These are phyloP conservation scores for Chaetomium globosum DNA, from an alignment of 2,329 filamentous ascomycete genomes.

Conservation along the genomic window DNA sequence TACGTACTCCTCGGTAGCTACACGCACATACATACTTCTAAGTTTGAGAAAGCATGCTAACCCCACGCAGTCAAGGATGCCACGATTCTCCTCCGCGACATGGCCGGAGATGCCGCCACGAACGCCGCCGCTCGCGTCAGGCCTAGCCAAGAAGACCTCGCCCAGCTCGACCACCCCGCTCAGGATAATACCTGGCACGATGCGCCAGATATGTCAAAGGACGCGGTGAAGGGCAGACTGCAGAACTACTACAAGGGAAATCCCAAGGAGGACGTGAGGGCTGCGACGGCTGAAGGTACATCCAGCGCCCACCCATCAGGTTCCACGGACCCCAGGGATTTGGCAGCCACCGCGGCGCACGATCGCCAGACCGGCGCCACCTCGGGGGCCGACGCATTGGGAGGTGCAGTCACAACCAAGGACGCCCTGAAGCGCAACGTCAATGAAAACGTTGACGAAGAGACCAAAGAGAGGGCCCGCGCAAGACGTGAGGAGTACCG, in stretches of 20 bases:
- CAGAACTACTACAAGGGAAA: conserved; percentile 63
- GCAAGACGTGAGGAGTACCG: conserved; percentile 47
- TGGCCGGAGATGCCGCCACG: conserved; percentile 84
- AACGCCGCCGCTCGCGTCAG: conserved; percentile 75
- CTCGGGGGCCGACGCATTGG: conserved; percentile 56
- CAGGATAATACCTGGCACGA: conserved; percentile 95
- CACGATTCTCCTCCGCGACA: conserved; percentile 78
- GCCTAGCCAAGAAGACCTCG: conserved; percentile 74
- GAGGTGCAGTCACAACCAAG: conserved; percentile 50
- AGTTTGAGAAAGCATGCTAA: conserved; percentile 20
- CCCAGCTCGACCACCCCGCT: conserved; percentile 79
- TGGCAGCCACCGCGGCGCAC: conserved; percentile 50
- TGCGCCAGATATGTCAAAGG: conserved; percentile 72
- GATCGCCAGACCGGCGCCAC: conserved; percentile 50
- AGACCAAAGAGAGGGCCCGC: conserved; percentile 55
- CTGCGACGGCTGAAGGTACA: conserved; percentile 60
- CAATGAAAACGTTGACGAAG: conserved; percentile 66
- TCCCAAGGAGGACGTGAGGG: conserved; percentile 60
- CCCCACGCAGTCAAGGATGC: conserved; percentile 68
- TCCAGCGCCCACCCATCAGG: conserved; percentile 59
- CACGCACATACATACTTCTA: not conserved
- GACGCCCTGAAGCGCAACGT: conserved; percentile 57
- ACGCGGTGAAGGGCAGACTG: conserved; percentile 68
- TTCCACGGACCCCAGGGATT: conserved; percentile 56
- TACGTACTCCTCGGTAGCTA: conserved; percentile 50